These are phyloP conservation scores for Russula olivacea DNA, from an alignment of 768 basidiomycete species.

Conservation along the genomic window DNA sequence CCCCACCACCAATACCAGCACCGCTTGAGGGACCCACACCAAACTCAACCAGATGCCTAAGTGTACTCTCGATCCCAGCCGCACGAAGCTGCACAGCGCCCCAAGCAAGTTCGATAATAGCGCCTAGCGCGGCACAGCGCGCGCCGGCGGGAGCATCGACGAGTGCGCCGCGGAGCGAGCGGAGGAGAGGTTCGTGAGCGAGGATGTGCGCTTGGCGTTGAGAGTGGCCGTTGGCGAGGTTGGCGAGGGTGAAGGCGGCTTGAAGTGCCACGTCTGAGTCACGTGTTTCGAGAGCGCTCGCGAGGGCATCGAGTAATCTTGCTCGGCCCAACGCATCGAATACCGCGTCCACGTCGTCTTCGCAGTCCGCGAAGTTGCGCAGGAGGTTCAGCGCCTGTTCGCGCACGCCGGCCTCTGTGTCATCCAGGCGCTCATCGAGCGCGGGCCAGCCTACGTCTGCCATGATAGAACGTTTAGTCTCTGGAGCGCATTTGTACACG, in stretches of 20 bases:
- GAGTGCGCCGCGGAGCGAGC: constrained; percentile 51
- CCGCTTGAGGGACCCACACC: constrained; percentile 32
- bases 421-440: constrained; percentile 54
- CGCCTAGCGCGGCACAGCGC: constrained; percentile 54
- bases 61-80: constrained; percentile 41
- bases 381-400: constrained; percentile 69
- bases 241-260: constrained; percentile 60
- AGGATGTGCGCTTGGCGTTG: constrained; percentile 49
- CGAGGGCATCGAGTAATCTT: constrained; percentile 42
- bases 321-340: constrained; percentile 48
- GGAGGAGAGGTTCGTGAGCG: constrained; percentile 46
- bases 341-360: constrained; percentile 57
- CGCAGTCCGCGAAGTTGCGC: constrained; percentile 60
- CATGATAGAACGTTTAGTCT: constrained; percentile 64
- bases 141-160: constrained; percentile 52
- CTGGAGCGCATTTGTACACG: constrained; percentile 54
- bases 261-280: constrained; percentile 52
- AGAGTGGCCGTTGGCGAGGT: constrained; percentile 56
- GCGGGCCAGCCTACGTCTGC: constrained; percentile 58
- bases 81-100: constrained; percentile 39
- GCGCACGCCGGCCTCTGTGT: constrained; percentile 49
- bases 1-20: constrained; percentile 26
- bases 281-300: constrained; percentile 43
- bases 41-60: constrained; percentile 42
- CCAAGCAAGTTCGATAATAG: constrained; percentile 52